Conservation (phyloP, 2,329 filamentous ascomycete genomes). For the Grosmannia huntii region DNA sequence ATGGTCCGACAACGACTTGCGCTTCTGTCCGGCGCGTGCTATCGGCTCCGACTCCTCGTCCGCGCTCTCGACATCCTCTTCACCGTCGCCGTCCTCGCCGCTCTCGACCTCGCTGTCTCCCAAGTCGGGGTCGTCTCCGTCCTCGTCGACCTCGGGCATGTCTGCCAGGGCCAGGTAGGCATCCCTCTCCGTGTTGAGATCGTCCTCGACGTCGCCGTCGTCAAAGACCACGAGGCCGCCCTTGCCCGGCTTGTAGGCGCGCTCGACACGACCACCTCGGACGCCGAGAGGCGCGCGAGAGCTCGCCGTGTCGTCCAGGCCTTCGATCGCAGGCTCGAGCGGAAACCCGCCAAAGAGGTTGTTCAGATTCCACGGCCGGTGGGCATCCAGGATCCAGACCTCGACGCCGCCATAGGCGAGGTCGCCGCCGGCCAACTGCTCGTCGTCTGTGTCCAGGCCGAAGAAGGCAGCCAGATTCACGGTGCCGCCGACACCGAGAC, state of each 20-base stretch:
- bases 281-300: constrained; percentile 49
- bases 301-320: constrained; percentile 9
- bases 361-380: constrained; percentile 85
- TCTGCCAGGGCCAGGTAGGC: constrained; percentile 77
- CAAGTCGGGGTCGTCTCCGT: constrained; percentile 51
- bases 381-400: constrained; percentile 85
- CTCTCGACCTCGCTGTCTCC: constrained; percentile 45
- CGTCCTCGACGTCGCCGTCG: constrained; percentile 87
- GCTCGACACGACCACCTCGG: constrained; percentile 56
- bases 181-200: constrained; percentile 58
- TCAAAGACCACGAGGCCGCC: constrained; percentile 92
- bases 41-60: constrained; percentile 28
- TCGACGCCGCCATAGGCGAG: constrained; percentile 67
- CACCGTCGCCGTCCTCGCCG: constrained; percentile 58
- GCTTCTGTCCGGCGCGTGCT: constrained; percentile 26
- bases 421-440: constrained; percentile 12
- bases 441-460: constrained; percentile 55
- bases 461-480: constrained; percentile 75
- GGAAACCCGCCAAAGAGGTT: constrained; percentile 79
- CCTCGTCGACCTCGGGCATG: constrained; percentile 83
- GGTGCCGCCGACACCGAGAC: constrained; percentile 83
- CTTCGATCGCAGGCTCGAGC: constrained; percentile 27
- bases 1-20: constrained; percentile 66
- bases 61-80: constrained; percentile 57
- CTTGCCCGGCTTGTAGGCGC: constrained; percentile 60